These are phyloP conservation scores for Solanum okadae DNA, from an alignment of 257 asterid species.

Conservation along the genomic window DNA sequence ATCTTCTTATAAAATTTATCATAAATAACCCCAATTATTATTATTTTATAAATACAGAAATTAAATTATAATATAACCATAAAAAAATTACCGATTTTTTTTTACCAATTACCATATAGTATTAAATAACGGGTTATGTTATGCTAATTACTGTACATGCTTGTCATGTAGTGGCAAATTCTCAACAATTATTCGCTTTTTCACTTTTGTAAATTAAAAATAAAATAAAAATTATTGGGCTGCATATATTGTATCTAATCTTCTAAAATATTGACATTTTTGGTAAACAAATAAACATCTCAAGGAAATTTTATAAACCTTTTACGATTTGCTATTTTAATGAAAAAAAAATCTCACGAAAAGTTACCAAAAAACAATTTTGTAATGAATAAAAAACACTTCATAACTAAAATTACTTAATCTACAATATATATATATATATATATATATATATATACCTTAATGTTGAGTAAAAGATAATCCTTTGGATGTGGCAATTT, in stretches of 20 bases:
- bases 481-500: neutral
- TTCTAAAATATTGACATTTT: neutral
- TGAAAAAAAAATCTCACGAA: neutral
- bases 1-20: too few species aligned
- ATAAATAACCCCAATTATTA: neutral
- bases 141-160: neutral
- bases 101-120: neutral
- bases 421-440: too few species aligned
- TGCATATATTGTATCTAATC: neutral
- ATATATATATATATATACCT: too few species aligned
- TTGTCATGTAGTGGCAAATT: neutral
- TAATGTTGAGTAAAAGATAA: neutral
- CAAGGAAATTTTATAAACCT: neutral
- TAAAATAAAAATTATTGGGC: neutral
- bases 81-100: too few species aligned
- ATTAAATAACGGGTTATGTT: neutral
- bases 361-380: neutral
- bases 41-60: too few species aligned
- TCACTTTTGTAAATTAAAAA: neutral
- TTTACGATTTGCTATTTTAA: neutral
- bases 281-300: neutral
- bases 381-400: neutral
- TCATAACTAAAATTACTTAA: neutral
- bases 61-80: too few species aligned
- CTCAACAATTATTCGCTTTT: neutral